Conservation (phyloP, 106 monocot species). For the Chionographis japonica region DNA sequence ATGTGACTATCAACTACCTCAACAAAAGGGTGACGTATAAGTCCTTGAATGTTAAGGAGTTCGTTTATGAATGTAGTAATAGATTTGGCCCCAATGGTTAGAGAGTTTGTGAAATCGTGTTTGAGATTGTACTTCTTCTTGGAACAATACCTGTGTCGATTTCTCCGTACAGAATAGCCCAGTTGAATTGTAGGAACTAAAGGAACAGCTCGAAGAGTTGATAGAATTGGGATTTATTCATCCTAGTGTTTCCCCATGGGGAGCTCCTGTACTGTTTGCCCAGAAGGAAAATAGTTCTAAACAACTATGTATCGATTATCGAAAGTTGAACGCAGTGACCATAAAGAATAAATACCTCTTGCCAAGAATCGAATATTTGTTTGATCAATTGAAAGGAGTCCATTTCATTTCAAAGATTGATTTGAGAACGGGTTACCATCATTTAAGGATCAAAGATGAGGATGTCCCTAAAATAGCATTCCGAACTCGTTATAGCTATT, state of each 20-base stretch:
- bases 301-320: neutral
- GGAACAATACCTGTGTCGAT: too few species aligned
- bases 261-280: neutral
- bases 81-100: too few species aligned
- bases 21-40: too few species aligned
- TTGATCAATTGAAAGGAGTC: neutral
- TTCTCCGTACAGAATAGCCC: too few species aligned
- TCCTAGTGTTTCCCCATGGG: neutral
- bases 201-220: too few species aligned
- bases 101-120: too few species aligned
- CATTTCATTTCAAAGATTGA: neutral
- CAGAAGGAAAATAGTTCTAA: neutral
- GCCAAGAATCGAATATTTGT: neutral
- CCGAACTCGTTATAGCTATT: neutral
- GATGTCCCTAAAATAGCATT: neutral
- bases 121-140: too few species aligned
- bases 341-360: neutral
- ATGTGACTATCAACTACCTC: too few species aligned
- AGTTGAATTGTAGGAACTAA: too few species aligned
- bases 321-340: neutral
- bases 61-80: too few species aligned
- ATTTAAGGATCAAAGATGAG: neutral
- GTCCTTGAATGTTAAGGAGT: too few species aligned
- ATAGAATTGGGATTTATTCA: neutral
- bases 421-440: neutral